Percentiles rank a stretch among this genome's conserved stretches.
Conservation (phyloP, 257 asterid genomes). For the Solanum piurae region DNA sequence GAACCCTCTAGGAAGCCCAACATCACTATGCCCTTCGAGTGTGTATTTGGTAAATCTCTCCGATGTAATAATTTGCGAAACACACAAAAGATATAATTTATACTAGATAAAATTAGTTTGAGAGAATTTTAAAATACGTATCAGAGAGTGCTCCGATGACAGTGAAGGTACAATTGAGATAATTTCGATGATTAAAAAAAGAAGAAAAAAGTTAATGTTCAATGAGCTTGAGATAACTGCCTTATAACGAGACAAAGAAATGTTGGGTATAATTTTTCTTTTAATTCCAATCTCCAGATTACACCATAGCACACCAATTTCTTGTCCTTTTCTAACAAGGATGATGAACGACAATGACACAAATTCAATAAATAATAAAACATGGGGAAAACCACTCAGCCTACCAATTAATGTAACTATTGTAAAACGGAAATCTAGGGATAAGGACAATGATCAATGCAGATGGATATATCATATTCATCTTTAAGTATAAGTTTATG, state of each 20-base stretch:
- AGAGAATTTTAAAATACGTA: background rate
- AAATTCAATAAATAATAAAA: background rate
- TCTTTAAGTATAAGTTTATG: too few species aligned
- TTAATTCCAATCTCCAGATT: too few species aligned
- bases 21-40: background rate
- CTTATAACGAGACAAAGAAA: background rate
- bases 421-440: background rate
- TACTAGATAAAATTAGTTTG: too few species aligned
- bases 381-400: background rate
- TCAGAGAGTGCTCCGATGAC: background rate
- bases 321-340: background rate
- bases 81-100: too few species aligned
- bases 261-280: too few species aligned
- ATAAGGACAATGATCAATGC: background rate
- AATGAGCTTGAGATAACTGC: background rate
- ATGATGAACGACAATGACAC: background rate
- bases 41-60: too few species aligned
- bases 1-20: background rate
- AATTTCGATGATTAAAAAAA: too few species aligned
- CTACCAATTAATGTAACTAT: background rate
- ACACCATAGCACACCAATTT: background rate
- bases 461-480: too few species aligned
- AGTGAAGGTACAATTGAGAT: too few species aligned
- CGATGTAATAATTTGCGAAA: too few species aligned
- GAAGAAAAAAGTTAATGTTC: too few species aligned